A percentile compares a stretch with the other conserved stretches of the same genome.
Conservation (phyloP, 2,329 filamentous ascomycete species). For the Aspergillus sp. region DNA sequence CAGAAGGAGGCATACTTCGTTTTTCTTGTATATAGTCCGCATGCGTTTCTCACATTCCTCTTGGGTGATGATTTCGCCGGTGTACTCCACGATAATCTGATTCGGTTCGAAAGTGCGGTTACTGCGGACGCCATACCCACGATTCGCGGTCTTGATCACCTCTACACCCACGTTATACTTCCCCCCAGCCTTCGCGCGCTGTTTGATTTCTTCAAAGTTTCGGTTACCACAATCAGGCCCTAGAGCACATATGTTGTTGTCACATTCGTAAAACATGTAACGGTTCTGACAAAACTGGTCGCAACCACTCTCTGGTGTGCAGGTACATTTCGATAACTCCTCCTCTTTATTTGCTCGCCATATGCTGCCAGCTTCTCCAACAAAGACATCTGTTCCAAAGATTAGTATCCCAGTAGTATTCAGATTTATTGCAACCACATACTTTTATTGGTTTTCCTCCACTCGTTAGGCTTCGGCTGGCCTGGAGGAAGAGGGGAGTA, state of each 20-base stretch:
- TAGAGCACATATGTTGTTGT: slow-evolving; percentile 81
- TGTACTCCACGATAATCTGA: slow-evolving; percentile 98
- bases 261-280: slow-evolving; percentile 97
- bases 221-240: slow-evolving; percentile 82
- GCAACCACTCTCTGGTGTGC: slow-evolving; percentile 74
- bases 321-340: slow-evolving; percentile 76
- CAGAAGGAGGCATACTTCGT: slow-evolving; percentile 63
- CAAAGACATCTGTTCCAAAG: slow-evolving; percentile 71
- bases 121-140: slow-evolving; percentile 87
- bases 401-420: slow-evolving; percentile 28
- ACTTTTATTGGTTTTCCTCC: slow-evolving; percentile 91
- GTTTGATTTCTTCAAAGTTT: slow-evolving; percentile 76
- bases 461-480: slow-evolving; percentile 89
- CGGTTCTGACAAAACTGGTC: slow-evolving; percentile 89
- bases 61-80: slow-evolving; percentile 95
- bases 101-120: slow-evolving; percentile 83
- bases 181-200: slow-evolving; percentile 73
- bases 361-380: slow-evolving; percentile 74
- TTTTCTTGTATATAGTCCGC: slow-evolving; percentile 90
- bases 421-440: slow-evolving; percentile 39
- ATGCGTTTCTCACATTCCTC: slow-evolving; percentile 90
- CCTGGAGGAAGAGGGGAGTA: slow-evolving; percentile 83
- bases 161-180: slow-evolving; percentile 93
- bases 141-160: slow-evolving; percentile 84
- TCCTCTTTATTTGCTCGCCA: slow-evolving; percentile 79